Percentiles rank a stretch among this genome's conserved stretches.
Evolutionary conservation across 2,329 filamentous ascomycete genomes (phyloP).

Genomic region (Fusarium staphyleae): DNA sequence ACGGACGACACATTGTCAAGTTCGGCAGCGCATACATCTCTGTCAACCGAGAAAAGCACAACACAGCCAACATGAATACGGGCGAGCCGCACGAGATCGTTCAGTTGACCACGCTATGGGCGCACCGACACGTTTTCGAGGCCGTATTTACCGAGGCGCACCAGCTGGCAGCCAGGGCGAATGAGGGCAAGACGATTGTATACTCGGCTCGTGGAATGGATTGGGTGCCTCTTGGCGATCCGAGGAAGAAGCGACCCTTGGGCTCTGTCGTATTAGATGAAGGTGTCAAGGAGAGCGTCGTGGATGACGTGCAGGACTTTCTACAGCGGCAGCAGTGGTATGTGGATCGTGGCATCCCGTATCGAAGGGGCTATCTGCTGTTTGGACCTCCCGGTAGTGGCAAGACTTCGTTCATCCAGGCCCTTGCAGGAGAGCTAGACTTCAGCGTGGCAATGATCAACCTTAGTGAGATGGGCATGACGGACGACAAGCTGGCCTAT

Average conservation of each 20-base stretch:
- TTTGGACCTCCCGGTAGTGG: constrained; percentile 91
- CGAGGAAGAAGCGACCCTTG: constrained; percentile 85
- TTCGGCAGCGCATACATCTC: constrained; percentile 87
- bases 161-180: constrained; percentile 75
- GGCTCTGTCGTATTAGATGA: constrained; percentile 86
- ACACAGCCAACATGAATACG: constrained; percentile 79
- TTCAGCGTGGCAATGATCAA: constrained; percentile 94
- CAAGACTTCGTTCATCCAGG: constrained; percentile 96
- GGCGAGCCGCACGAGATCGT: constrained; percentile 95
- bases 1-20: constrained; percentile 85
- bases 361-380: constrained; percentile 85
- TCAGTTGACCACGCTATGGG: constrained; percentile 89
- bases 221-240: constrained; percentile 85
- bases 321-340: constrained; percentile 85
- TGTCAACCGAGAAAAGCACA: constrained; percentile 85
- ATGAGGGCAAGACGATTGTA: constrained; percentile 92
- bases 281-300: constrained; percentile 82
- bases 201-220: constrained; percentile 85
- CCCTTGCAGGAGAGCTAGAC: constrained; percentile 88
- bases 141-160: constrained; percentile 90
- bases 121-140: constrained; percentile 88
- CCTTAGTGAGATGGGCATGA: constrained; percentile 86
- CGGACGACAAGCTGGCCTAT: constrained; percentile 86
- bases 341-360: constrained; percentile 91
- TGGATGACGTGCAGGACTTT: constrained; percentile 84